These are phyloP conservation scores for Candida vaughaniae DNA, from an alignment of 805 yeast genomes.

Conservation along the genomic window DNA sequence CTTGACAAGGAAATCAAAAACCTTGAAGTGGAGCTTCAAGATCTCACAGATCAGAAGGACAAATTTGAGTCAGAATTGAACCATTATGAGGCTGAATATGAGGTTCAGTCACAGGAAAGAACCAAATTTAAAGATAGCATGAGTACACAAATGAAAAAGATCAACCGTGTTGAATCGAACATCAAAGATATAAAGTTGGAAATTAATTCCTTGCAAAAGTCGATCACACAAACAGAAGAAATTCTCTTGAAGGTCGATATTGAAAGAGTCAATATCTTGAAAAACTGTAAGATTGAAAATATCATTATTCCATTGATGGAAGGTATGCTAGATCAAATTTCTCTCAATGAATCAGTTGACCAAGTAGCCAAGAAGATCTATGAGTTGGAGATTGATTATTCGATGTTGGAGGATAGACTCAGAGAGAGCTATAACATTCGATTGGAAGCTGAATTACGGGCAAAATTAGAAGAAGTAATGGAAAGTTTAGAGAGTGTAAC, in stretches of 20 bases:
- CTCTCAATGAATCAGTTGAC: conserved; percentile 53
- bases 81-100: conserved; percentile 26
- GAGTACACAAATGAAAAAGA: conserved; percentile 20
- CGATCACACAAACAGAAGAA: conserved; percentile 47
- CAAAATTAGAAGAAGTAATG: conserved; percentile 30
- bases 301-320: conserved; percentile 59
- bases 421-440: conserved; percentile 40
- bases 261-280: conserved; percentile 58
- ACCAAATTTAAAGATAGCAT: conserved; percentile 9
- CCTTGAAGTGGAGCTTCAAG: conserved; percentile 32
- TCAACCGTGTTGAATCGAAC: conserved; percentile 22
- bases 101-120: conserved; percentile 22
- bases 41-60: conserved; percentile 32
- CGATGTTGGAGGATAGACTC: conserved; percentile 41
- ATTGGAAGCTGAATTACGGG: conserved; percentile 37
- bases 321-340: conserved; percentile 60
- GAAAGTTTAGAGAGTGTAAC: conserved; percentile 50
- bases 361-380: conserved; percentile 41
- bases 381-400: conserved; percentile 56
- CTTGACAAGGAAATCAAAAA: conserved; percentile 39
- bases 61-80: conserved; percentile 23
- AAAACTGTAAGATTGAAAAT: conserved; percentile 73
- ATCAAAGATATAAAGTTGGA: conserved; percentile 40
- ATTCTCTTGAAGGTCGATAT: conserved; percentile 51
- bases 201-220: conserved; percentile 26